These are phyloP conservation scores for Penicillium salamii DNA, from an alignment of 495 filamentous ascomycete genomes.

Conservation along the genomic window DNA sequence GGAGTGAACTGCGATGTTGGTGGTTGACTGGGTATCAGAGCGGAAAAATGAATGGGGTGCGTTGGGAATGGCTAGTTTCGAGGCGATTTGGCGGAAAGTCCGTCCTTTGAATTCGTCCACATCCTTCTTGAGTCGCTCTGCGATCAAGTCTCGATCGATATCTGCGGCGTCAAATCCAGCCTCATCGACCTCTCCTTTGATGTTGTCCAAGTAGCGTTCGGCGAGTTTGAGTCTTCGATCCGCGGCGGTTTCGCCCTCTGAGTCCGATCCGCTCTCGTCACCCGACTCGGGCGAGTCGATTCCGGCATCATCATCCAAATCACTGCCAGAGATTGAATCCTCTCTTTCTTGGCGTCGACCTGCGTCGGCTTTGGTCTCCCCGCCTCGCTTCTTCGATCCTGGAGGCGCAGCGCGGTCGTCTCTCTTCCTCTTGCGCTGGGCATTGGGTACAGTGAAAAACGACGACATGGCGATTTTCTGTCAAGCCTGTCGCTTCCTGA, in stretches of 20 bases:
- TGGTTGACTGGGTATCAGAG: slow-evolving; percentile 72
- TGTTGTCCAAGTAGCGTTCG: slow-evolving; percentile 89
- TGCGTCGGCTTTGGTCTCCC: slow-evolving; percentile 33
- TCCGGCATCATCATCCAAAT: slow-evolving; percentile 61
- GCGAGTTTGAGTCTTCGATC: slow-evolving; percentile 85
- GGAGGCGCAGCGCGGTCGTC: slow-evolving; percentile 47
- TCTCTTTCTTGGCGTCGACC: slow-evolving; percentile 30
- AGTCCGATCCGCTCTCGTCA: slow-evolving; percentile 48
- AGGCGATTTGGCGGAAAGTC: slow-evolving; percentile 74
- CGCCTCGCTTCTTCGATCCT: slow-evolving; percentile 56
- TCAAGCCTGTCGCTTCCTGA: slow-evolving; percentile 2
- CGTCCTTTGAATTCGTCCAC: slow-evolving; percentile 91
- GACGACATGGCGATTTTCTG: slow-evolving; percentile 61
- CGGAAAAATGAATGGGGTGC: slow-evolving; percentile 69
- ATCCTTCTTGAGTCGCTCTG: slow-evolving; percentile 84
- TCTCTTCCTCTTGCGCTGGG: slow-evolving; percentile 78
- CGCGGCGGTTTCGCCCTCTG: slow-evolving; percentile 76
- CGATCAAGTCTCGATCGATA: slow-evolving; percentile 88
- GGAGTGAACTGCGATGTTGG: slow-evolving; percentile 71
- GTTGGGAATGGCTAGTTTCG: slow-evolving; percentile 59
- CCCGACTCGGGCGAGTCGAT: slow-evolving; percentile 42
- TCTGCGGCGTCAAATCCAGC: slow-evolving; percentile 89
- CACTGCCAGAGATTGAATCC: slow-evolving; percentile 86
- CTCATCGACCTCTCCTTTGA: slow-evolving; percentile 76
- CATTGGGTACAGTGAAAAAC: slow-evolving; percentile 77